Evolutionary conservation across 306 rosid genomes (phyloP), one percentile per base, ranked within the genome.

Genomic region (Trifolium repens): DNA sequence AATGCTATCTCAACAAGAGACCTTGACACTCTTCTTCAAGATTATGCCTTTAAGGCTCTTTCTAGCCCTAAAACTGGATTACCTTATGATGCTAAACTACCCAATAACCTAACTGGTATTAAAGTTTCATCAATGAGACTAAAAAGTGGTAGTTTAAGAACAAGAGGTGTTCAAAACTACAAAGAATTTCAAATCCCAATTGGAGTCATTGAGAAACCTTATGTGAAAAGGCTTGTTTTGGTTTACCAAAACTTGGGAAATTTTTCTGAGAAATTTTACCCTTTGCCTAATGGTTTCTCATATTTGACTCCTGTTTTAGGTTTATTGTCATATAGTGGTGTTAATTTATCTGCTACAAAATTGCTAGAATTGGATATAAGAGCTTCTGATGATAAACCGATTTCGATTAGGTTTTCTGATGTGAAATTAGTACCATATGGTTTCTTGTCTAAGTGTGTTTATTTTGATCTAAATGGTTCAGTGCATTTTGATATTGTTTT

Each of bases 121-220:
- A 49, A 11, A 4, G 82, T 64, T 49, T 71, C 90, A 40, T 82
- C 86, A 52, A 4, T 89, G 78, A 89, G 93, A 85, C 82, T 89
- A 14, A 75, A 85, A 59, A 89, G 90, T 80, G 90, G 93, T 34
- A 89, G 93, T 77, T 71, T 89, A 82, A 80, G 85, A 58, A 74
- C 11, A 27, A 80, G 89, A 76, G 90, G 93, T 7, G 65, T 89
- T 50, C 57, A 62, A 15, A 70, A 44, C 6, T 89, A 86, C 78
- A 79, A 87, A 34, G 90, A 86, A 67, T 89, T 89, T 70, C 89
- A 81, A 79, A 89, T 89, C 90, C 93, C 93, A 43, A 16, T 9
- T 44, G 90, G 91, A 8, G 85, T 89, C 71, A 59, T 74, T 53
- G 90, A 84, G 26, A 82, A 86, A 17, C 93, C 93, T 59, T 89